phyloP scores from a whole-genome alignment of 768 basidiomycete species.

The Podaxis mareebaensis region DNA sequence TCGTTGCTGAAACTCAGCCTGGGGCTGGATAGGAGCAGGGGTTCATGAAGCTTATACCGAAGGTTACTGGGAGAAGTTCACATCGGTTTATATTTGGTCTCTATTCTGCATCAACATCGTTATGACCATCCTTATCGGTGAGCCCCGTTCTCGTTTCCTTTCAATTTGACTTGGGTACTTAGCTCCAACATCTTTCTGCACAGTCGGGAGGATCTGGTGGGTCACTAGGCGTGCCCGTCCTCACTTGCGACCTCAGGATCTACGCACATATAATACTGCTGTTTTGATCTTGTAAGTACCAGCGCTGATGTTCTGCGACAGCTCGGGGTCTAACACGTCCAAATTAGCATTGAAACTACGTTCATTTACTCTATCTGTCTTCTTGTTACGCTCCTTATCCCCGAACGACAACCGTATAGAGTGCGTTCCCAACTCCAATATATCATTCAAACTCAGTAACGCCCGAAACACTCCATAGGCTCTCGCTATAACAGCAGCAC shows the following conservation, averaged over 20 bases:
- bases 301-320: no score
- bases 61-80: background rate
- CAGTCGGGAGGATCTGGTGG: conserved; percentile 26
- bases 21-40: conserved; percentile 22
- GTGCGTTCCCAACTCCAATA: background rate
- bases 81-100: conserved; percentile 26
- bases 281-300: conserved; percentile 19
- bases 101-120: conserved; percentile 26
- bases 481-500: conserved; percentile 18
- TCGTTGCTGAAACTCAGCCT: conserved; percentile 18
- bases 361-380: conserved; percentile 27
- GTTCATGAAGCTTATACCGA: background rate
- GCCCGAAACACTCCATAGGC: background rate
- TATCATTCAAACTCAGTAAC: background rate
- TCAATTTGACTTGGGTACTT: background rate
- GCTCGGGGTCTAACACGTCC: background rate
- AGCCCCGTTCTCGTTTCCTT: background rate
- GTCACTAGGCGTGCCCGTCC: conserved; percentile 16
- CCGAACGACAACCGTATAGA: background rate
- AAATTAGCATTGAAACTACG: conserved; percentile 27
- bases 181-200: background rate
- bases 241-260: conserved; percentile 6
- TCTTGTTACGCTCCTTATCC: conserved; percentile 19
- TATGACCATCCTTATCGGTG: conserved; percentile 27
- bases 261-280: conserved; percentile 17